A percentile compares a stretch with the other conserved stretches of the same genome.
phyloP scores from a whole-genome alignment of 768 basidiomycete genomes.

The Suillus weaverae region DNA sequence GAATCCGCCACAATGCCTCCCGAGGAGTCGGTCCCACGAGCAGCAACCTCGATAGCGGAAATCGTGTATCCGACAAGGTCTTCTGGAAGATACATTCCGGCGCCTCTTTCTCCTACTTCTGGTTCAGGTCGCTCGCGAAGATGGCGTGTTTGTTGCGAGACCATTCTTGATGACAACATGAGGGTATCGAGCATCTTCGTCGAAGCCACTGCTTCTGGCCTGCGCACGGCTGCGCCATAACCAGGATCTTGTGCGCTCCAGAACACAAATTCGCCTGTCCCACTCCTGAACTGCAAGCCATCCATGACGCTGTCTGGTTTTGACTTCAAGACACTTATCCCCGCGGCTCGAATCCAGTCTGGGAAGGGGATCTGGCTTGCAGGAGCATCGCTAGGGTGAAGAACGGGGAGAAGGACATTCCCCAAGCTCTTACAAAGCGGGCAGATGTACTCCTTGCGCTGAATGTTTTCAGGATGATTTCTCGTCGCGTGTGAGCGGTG shows the following conservation, averaged over 20 bases:
- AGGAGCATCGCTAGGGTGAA: slow-evolving; percentile 44
- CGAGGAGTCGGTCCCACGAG: slow-evolving; percentile 60
- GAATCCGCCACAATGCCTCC: slow-evolving; percentile 61
- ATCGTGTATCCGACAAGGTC: slow-evolving; percentile 91
- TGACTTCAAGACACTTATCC: slow-evolving; percentile 85
- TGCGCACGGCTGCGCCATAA: slow-evolving; percentile 56
- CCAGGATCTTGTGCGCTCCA: slow-evolving; percentile 83
- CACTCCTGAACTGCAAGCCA: slow-evolving; percentile 70
- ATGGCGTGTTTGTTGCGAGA: slow-evolving; percentile 85
- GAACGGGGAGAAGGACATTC: slow-evolving; percentile 88
- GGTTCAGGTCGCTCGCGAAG: slow-evolving; percentile 76
- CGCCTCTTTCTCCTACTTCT: slow-evolving; percentile 71
- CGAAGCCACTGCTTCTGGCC: slow-evolving; percentile 54
- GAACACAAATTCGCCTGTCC: slow-evolving; percentile 87
- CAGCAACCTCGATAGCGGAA: slow-evolving; percentile 74
- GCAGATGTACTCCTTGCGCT: slow-evolving; percentile 92
- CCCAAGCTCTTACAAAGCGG: slow-evolving; percentile 96
- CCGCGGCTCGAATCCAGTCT: slow-evolving; percentile 88
- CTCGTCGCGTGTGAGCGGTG: slow-evolving; percentile 87
- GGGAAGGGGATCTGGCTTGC: slow-evolving; percentile 64
- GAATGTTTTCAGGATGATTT: slow-evolving; percentile 94
- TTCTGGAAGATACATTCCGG: slow-evolving; percentile 88
- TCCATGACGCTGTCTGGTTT: slow-evolving; percentile 74
- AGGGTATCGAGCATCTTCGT: slow-evolving; percentile 88
- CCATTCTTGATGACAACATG: slow-evolving; percentile 70